Percentiles rank a stretch among this genome's conserved stretches.
Conservation (phyloP, 257 asterid species). For the Fraxinus americana region DNA sequence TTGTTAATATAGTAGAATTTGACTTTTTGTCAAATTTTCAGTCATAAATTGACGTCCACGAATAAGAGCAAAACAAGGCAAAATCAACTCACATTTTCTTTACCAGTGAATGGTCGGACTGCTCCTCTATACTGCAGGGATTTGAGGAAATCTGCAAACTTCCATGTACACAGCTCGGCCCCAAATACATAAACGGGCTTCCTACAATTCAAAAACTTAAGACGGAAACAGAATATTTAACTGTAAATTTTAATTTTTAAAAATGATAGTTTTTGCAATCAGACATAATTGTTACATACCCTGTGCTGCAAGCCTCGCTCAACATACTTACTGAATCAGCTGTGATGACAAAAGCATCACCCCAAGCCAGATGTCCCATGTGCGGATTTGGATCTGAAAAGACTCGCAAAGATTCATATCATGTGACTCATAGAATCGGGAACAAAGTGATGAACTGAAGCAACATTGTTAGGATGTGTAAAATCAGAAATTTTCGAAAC, state of each 20-base stretch:
- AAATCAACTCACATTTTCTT: constrained; percentile 57
- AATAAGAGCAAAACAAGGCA: constrained; percentile 8
- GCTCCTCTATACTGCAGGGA: constrained; percentile 57
- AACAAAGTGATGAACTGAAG: neutral
- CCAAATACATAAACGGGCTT: constrained; percentile 94
- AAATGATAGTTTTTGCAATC: neutral
- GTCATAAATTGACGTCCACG: neutral
- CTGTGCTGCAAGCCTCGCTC: constrained; percentile 97
- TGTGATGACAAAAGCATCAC: constrained; percentile 81
- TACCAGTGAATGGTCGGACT: constrained; percentile 68
- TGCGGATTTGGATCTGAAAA: constrained; percentile 83
- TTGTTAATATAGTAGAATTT: neutral
- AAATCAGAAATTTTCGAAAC: neutral
- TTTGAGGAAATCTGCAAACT: constrained; percentile 66
- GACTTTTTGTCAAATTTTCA: neutral
- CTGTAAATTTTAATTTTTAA: neutral
- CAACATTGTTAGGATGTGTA: neutral
- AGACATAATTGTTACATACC: constrained; percentile 45
- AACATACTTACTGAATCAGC: constrained; percentile 95
- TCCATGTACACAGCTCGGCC: constrained; percentile 82
- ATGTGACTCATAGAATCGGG: constrained; percentile 10
- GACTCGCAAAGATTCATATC: constrained; percentile 21
- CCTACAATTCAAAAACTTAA: constrained; percentile 48
- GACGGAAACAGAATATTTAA: constrained; percentile 20
- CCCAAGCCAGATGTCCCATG: constrained; percentile 91